Conservation (phyloP, 768 basidiomycete genomes). For the Gloeopeniophorella convolvens region DNA sequence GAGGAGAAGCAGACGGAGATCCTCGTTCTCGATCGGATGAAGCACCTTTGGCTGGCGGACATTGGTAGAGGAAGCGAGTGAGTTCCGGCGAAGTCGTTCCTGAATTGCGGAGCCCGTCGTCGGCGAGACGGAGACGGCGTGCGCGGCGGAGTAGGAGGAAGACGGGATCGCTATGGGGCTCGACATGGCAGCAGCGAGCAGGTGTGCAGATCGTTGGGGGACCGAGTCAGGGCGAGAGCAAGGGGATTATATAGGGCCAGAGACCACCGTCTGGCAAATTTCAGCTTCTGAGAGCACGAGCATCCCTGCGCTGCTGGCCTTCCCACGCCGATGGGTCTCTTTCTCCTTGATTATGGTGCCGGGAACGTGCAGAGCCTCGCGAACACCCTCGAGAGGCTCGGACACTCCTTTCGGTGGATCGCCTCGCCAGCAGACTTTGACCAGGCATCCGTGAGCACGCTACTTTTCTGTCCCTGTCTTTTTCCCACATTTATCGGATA, state of each 20-base stretch:
- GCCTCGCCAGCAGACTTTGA: conserved; percentile 72
- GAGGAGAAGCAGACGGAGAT: conserved; percentile 74
- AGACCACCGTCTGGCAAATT: too few species aligned
- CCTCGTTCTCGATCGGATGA: conserved; percentile 77
- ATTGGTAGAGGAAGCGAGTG: conserved; percentile 19
- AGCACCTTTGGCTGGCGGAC: conserved; percentile 62
- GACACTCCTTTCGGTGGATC: conserved; percentile 88
- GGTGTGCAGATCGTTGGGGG: too few species aligned
- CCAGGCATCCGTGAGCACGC: conserved; percentile 73
- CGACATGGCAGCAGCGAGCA: conserved; percentile 29
- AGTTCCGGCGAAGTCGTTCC: conserved; percentile 25
- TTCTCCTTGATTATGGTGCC: conserved; percentile 94
- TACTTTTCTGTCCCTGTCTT: conserved; percentile 4
- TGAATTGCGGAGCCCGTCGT: conserved; percentile 34
- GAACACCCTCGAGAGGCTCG: conserved; percentile 80
- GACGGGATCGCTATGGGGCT: conserved; percentile 42
- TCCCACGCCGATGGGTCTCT: conserved; percentile 48
- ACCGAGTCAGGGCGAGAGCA: not conserved
- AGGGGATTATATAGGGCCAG: not conserved
- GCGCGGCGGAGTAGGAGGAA: conserved; percentile 26
- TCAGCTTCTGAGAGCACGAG: not conserved
- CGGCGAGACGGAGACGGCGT: conserved; percentile 53
- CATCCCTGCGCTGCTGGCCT: not conserved
- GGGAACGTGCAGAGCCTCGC: conserved; percentile 93
- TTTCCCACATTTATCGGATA: conserved; percentile 18